These are phyloP conservation scores for Breynia disticha DNA, from an alignment of 441 rosid species.

Conservation along the genomic window DNA sequence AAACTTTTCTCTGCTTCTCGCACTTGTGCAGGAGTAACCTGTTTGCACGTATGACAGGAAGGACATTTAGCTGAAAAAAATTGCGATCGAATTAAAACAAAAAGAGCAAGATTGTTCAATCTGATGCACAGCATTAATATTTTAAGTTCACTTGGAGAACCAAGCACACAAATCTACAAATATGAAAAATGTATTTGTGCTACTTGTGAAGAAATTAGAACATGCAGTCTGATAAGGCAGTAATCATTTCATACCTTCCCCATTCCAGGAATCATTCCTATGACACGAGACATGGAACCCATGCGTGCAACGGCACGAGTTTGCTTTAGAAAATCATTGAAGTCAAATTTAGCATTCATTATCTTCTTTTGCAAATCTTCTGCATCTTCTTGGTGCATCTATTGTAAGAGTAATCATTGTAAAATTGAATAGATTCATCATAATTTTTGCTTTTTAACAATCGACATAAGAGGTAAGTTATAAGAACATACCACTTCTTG, in stretches of 20 bases:
- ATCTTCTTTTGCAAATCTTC: constrained; percentile 97
- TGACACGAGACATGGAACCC: constrained; percentile 91
- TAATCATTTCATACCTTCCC: constrained; percentile 44
- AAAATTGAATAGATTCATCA: background rate
- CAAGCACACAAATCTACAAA: background rate
- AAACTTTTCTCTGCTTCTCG: constrained; percentile 94
- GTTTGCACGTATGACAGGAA: constrained; percentile 13
- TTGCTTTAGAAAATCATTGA: constrained; percentile 94
- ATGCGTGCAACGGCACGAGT: constrained; percentile 93
- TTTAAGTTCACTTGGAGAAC: no score
- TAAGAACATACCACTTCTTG: constrained; percentile 77
- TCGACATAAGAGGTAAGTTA: background rate
- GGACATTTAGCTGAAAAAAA: background rate
- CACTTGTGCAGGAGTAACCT: constrained; percentile 88
- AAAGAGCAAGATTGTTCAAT: no score
- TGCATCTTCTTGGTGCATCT: constrained; percentile 98
- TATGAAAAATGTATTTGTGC: background rate
- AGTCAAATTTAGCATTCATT: constrained; percentile 94
- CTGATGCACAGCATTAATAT: no score
- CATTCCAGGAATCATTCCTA: constrained; percentile 99
- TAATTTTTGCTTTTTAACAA: background rate
- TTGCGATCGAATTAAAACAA: no score
- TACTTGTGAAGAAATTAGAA: no score
- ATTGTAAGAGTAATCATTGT: constrained; percentile 14
- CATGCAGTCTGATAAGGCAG: background rate